These are phyloP conservation scores for Penicillium brevicompactum DNA, from an alignment of 2,329 filamentous ascomycete species.

Conservation along the genomic window DNA sequence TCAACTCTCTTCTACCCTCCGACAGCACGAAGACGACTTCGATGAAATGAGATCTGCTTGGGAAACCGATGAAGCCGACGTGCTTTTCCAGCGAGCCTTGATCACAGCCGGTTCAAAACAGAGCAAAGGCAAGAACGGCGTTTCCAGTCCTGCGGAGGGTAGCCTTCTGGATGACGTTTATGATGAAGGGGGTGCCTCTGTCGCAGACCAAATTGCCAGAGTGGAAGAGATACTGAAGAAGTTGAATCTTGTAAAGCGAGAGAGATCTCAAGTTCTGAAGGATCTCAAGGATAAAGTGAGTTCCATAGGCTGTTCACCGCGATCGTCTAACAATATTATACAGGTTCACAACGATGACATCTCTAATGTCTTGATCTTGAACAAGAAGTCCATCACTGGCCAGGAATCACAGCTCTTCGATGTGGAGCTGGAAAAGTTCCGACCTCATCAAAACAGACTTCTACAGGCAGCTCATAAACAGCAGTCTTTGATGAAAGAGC, in stretches of 20 bases:
- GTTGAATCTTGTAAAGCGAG: constrained; percentile 86
- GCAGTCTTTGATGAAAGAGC: constrained; percentile 88
- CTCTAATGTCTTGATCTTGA: constrained; percentile 92
- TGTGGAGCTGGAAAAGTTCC: constrained; percentile 95
- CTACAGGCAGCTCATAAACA: constrained; percentile 96
- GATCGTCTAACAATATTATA: constrained; percentile 2
- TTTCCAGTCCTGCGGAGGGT: constrained; percentile 67
- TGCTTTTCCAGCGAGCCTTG: constrained; percentile 84
- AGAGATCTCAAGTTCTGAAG: constrained; percentile 88
- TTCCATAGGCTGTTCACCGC: not conserved
- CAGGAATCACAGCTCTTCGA: constrained; percentile 93
- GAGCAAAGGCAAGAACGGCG: constrained; percentile 62
- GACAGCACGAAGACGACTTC: constrained; percentile 85
- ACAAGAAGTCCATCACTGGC: constrained; percentile 93
- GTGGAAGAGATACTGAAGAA: constrained; percentile 92
- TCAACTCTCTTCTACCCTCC: constrained; percentile 78
- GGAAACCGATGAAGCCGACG: constrained; percentile 81
- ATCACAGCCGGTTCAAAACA: constrained; percentile 69
- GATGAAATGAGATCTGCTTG: constrained; percentile 93
- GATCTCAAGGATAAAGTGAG: constrained; percentile 95
- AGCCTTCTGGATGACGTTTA: constrained; percentile 92
- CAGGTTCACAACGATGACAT: constrained; percentile 96
- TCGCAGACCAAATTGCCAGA: constrained; percentile 82
- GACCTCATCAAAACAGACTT: constrained; percentile 86
- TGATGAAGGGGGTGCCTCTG: constrained; percentile 74